phyloP scores from a whole-genome alignment of 2,329 filamentous ascomycete species.

The Neobulgaria alba region DNA sequence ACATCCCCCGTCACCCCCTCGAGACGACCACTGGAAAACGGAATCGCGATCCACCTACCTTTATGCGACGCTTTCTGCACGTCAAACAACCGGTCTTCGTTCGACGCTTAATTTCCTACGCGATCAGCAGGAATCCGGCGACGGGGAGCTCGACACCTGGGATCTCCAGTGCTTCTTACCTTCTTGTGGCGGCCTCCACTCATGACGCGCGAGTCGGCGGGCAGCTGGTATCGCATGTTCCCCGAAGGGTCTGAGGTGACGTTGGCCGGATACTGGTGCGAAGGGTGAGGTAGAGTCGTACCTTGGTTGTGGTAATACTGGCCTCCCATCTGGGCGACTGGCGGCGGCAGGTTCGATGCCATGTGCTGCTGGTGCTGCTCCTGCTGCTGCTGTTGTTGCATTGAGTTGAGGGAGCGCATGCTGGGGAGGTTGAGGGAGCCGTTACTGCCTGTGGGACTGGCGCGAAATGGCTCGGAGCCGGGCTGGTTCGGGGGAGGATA shows the following conservation, averaged over 20 bases:
- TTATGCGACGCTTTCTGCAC: conserved; percentile 60
- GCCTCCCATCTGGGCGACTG: conserved; percentile 39
- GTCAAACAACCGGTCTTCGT: conserved; percentile 67
- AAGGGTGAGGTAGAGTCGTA: conserved; percentile 32
- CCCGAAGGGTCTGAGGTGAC: conserved; percentile 38
- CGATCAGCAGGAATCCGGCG: conserved; percentile 21
- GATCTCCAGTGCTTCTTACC: conserved; percentile 24
- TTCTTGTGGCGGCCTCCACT: conserved; percentile 54
- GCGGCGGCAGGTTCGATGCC: conserved; percentile 44
- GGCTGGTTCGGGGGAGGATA: conserved; percentile 34
- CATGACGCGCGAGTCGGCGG: conserved; percentile 44
- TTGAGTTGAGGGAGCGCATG: conserved; percentile 40
- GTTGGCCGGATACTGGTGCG: conserved; percentile 35
- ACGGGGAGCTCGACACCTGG: conserved; percentile 7
- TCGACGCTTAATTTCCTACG: conserved; percentile 62
- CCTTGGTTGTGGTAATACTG: conserved; percentile 40
- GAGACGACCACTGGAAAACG: conserved; percentile 11
- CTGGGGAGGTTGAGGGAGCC: conserved; percentile 40
- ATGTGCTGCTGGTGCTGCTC: conserved; percentile 34
- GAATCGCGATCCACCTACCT: conserved; percentile 44
- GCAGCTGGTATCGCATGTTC: conserved; percentile 46
- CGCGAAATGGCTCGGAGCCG: conserved; percentile 35
- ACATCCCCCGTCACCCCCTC: conserved; percentile 7
- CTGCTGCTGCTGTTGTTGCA: conserved; percentile 27
- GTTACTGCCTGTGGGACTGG: conserved; percentile 35